Base-by-base conservation (phyloP, 257 asterid genomes). In the Jacaranda copaia region DNA sequence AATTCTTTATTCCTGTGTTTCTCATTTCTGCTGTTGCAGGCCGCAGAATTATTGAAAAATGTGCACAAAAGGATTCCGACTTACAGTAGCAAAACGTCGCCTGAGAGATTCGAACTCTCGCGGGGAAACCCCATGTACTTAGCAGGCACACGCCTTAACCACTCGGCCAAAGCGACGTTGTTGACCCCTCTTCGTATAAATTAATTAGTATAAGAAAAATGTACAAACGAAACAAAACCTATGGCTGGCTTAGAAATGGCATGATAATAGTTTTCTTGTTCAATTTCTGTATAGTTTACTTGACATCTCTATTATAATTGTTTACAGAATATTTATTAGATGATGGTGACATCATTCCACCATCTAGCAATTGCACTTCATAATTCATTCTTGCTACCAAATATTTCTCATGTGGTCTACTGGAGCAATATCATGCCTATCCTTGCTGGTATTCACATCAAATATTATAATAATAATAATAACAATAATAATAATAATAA, bases 51-150 rank as follows among this genome's bases (percentile, higher is more conserved):
- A 40, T 40, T 40, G 45, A 3, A 40, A 7, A 40, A 3, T 40
- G 2, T 40, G 45, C 7, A 4, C 3, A 7, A 40, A 7, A 40
- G 45, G 45, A 40, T 25, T 25, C 32, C 32, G 2, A 0, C 1
- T 25, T 25, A 0, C 45, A 40, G 0, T 2, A 5, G 14, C 3
- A 46, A 5, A 11, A 2, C 94, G 96, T 89, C 94, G 96, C 97
- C 97, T 92, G 97, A 89, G 97, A 92, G 97, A 92, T 89, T 92
- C 97, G 95, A 92, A 90, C 97, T 93, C 98, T 92, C 96, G 97
- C 97, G 98, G 98, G 96, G 91, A 90, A 85, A 89, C 92, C 96
- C 97, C 97, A 94, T 90, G 97, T 92, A 92, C 91, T 87, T 87
- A 87, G 91, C 88, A 85, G 89, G 89, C 87, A 87, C 90, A 86